A percentile compares a stretch with the other conserved stretches of the same genome.
These are phyloP conservation scores for Microcyclospora pomicola DNA, from an alignment of 2,329 filamentous ascomycete genomes.

Conservation along the genomic window DNA sequence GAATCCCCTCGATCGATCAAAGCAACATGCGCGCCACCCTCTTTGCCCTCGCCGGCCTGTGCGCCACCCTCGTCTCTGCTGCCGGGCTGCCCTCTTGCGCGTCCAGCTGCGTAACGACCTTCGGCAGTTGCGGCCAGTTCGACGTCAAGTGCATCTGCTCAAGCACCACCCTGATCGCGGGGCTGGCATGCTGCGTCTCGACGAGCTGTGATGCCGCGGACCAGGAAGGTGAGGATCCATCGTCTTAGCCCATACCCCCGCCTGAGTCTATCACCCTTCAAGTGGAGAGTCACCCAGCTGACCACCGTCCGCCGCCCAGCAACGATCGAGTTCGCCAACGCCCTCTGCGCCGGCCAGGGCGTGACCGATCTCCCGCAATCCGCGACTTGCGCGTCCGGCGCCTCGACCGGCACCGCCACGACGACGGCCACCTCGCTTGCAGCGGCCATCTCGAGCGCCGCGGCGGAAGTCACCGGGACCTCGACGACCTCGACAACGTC, in stretches of 20 bases:
- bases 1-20: neutral
- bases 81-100: slow-evolving; percentile 19
- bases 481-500: neutral
- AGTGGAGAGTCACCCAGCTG: neutral
- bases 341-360: slow-evolving; percentile 26
- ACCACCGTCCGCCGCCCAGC: slow-evolving; percentile 13
- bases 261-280: too few species aligned
- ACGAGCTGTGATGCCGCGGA: slow-evolving; percentile 21
- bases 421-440: slow-evolving; percentile 3
- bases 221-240: slow-evolving; percentile 19
- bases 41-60: slow-evolving; percentile 7
- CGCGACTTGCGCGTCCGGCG: slow-evolving; percentile 22
- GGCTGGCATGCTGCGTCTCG: slow-evolving; percentile 30
- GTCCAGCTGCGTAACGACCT: slow-evolving; percentile 23
- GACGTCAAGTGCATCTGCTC: slow-evolving; percentile 31
- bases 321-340: slow-evolving; percentile 28
- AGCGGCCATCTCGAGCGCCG: slow-evolving; percentile 1
- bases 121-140: slow-evolving; percentile 25
- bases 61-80: slow-evolving; percentile 7
- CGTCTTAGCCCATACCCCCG: too few species aligned
- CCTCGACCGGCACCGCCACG: slow-evolving; percentile 6
- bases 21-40: slow-evolving; percentile 9
- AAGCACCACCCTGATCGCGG: slow-evolving; percentile 22
- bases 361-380: slow-evolving; percentile 27
- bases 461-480: neutral